Base-by-base conservation (phyloP, 441 rosid genomes). In the Euphorbia corollata region DNA sequence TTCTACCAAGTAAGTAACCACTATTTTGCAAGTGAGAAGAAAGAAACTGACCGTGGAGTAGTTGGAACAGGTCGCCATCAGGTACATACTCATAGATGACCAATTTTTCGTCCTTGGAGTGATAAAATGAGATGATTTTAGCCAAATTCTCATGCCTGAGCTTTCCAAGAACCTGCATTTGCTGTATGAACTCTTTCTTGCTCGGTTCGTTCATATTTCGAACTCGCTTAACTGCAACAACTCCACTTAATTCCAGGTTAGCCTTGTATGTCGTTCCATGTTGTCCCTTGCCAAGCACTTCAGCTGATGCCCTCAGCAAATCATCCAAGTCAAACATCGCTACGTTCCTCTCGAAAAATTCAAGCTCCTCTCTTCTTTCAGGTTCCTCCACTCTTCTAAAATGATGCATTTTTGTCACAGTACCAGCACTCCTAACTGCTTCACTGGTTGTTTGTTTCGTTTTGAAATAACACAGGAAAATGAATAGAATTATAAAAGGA, bases 261-360 rank as follows among this genome's bases (percentile, higher is more conserved):
- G 86, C 78, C 65, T 83, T 82, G 68, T 81, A 83, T 5, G 91
- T 84, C 2, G 65, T 74, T 20, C 91, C 82, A 18, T 80, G 60
- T 30, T 62, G 78, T 24, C 91, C 91, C 48, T 74, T 84, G n/a
- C 86, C 87, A 12, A 86, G 54, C 27, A 77, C 67, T 73, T 81
- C 79, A 3, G 91, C 87, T 2, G 88, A 80, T 71, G 88, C 82
- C 56, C 86, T 75, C 0, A 86, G 83, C 60, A 86, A 75, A 59
- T 86, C 91, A 59, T 86, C 87, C 76, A 84, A 77, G 76, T 83
- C 83, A 19, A 86, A 84, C 8, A 57, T 73, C 0, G 76, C 72
- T 63, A 73, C 65, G 19, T 69, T 76, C 71, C 64, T 77, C 55
- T 75, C 79, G 1, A 86, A 78, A 71, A 86, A 75, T 68, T 79